These are phyloP conservation scores for Kurtzmaniella quercitrusa DNA, from an alignment of 1,139 yeast genomes.

Conservation along the genomic window DNA sequence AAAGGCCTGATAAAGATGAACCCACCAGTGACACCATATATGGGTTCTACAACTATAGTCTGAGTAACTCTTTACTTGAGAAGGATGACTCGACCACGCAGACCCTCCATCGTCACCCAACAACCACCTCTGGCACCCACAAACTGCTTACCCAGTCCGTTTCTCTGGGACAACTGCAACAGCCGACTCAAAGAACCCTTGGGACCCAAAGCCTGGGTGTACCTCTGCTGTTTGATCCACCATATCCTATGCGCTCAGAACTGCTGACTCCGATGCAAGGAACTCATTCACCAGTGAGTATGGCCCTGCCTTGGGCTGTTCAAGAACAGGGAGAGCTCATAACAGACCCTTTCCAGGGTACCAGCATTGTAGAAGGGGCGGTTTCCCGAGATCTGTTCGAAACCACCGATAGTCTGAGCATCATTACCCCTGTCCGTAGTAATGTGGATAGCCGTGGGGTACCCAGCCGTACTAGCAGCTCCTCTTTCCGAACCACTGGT, in stretches of 20 bases:
- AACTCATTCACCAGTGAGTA: not conserved
- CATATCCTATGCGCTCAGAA: not conserved
- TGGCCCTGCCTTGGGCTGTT: not conserved
- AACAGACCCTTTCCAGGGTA: not conserved
- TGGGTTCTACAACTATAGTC: not conserved
- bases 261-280: not conserved
- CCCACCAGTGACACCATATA: not conserved
- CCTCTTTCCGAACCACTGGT: not conserved
- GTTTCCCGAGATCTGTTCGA: not conserved
- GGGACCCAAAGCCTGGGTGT: not conserved
- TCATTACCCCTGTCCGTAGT: not conserved
- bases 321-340: not conserved
- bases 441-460: not conserved
- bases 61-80: not conserved
- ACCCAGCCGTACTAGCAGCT: not conserved
- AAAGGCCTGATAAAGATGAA: not conserved
- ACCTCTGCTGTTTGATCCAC: not conserved
- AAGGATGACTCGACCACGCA: not conserved
- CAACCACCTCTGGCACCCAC: not conserved
- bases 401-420: not conserved
- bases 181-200: not conserved
- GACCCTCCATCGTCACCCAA: not conserved
- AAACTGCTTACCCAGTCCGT: not conserved
- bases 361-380: not conserved
- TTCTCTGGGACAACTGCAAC: not conserved